Evolutionary conservation across 495 filamentous ascomycete species (phyloP), one percentile per base, ranked within the genome.

Genomic region (Delitschia confertaspora): DNA sequence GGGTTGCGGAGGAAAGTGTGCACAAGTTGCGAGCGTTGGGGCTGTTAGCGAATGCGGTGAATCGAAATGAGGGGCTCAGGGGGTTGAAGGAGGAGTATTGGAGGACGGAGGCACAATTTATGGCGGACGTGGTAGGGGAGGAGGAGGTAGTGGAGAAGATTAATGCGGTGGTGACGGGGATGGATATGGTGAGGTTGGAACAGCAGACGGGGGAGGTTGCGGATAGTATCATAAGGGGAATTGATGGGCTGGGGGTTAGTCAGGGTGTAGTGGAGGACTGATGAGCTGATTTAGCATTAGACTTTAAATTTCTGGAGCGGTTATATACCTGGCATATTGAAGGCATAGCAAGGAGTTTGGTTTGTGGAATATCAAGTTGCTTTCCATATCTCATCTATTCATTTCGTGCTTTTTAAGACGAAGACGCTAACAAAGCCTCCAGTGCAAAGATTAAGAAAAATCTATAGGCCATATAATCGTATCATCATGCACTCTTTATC

Each of bases 51-150:
- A 80, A 78, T 60, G 72, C 72, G 16, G 69, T 78, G 11, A 67
- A 74, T n/a, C 55, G 78, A 42, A 74, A 82, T 53, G 53, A 55
- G 22, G 61, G 58, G 42, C 60, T 81, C 49, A 70, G 76, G 58
- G 61, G 61, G 37, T 66, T 66, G 36, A 64, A 69, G 41, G 75
- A 78, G 58, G 58, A 50, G 31, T 82, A 82, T 56, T 82, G 78
- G 78, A 62, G 61, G 33, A 66, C 67, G 18, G 74, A 61, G 51
- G 52, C 33, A 36, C 45, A 38, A 30, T 47, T 59, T 40, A 63
- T 53, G 60, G 55, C 46, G 44, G 63, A 53, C 42, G 47, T 56
- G 51, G 53, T 47, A 35, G 71, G 76, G 49, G 68, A 77, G 47
- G 64, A 70, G 44, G 73, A 77, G 52, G 75, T 79, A 31, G 64